phyloP scores from a whole-genome alignment of 2,329 filamentous ascomycete species.

The Colletotrichum lindemuthianum region DNA sequence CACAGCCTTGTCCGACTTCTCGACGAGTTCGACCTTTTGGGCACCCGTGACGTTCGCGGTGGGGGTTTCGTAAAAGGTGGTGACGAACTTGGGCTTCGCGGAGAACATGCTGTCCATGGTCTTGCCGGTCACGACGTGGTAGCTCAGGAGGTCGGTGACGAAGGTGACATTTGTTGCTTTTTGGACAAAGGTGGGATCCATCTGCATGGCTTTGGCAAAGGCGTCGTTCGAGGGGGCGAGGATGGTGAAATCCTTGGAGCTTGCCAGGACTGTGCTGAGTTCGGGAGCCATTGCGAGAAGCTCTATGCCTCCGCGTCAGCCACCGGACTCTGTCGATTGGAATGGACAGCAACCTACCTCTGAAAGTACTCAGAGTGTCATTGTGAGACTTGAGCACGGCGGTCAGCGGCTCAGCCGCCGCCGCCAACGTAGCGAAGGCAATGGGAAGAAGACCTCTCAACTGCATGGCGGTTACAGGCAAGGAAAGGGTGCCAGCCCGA shows the following conservation, averaged over 20 bases:
- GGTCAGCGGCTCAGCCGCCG: conserved; percentile 37
- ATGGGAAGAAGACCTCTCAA: conserved; percentile 37
- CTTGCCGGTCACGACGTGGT: conserved; percentile 69
- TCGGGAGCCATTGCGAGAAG: conserved; percentile 35
- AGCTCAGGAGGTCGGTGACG: conserved; percentile 62
- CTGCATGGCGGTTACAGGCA: conserved; percentile 37
- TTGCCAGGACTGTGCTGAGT: conserved; percentile 42
- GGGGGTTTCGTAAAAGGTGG: conserved; percentile 46
- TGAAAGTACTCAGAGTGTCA: conserved; percentile 40
- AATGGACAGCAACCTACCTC: conserved; percentile 26
- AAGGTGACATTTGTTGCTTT: conserved; percentile 51
- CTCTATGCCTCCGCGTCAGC: conserved; percentile 29
- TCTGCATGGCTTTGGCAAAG: conserved; percentile 51
- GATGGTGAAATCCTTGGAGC: conserved; percentile 51
- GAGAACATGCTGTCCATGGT: conserved; percentile 47
- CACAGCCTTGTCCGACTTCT: conserved; percentile 54
- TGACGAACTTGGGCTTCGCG: conserved; percentile 42
- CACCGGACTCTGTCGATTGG: background rate
- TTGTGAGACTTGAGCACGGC: conserved; percentile 39
- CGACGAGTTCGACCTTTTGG: conserved; percentile 55
- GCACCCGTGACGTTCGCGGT: conserved; percentile 61
- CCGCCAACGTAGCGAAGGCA: conserved; percentile 37
- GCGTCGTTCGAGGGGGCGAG: conserved; percentile 68
- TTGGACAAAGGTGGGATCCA: conserved; percentile 45
- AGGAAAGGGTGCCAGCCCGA: conserved; percentile 20